Evolutionary conservation across 1,284 basidiomycete genomes (phyloP).

Genomic region (Trametes hirsuta): DNA sequence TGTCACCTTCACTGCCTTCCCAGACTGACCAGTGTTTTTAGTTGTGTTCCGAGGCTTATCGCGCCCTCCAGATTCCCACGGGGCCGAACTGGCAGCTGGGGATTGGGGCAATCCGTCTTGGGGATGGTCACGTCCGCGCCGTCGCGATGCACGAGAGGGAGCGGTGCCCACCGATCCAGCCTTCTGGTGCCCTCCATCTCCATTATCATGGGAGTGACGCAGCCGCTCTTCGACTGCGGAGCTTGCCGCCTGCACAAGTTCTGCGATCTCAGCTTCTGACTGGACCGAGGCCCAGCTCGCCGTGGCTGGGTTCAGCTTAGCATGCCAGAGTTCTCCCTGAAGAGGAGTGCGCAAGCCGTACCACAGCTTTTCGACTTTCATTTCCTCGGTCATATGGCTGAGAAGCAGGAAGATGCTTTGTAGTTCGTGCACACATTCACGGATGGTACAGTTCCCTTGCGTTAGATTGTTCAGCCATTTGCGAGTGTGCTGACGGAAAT

Average conservation of each 20-base stretch:
- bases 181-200: neutral
- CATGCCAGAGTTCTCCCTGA: conserved; percentile 8
- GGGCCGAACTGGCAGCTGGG: too few species aligned
- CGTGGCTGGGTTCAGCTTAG: neutral
- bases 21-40: neutral
- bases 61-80: too few species aligned
- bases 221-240: neutral
- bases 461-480: neutral
- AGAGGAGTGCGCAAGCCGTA: neutral
- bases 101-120: too few species aligned
- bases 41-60: too few species aligned
- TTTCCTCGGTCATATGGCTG: neutral
- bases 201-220: neutral
- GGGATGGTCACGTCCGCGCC: too few species aligned
- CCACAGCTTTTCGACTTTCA: conserved; percentile 12
- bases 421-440: conserved; percentile 14
- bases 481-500: conserved; percentile 31
- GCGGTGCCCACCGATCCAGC: neutral
- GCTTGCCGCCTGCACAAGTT: neutral
- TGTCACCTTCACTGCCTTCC: neutral
- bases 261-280: conserved; percentile 8
- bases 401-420: conserved; percentile 3
- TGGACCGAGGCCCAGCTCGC: conserved; percentile 8
- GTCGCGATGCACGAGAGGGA: too few species aligned
- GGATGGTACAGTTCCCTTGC: conserved; percentile 5